These are phyloP conservation scores for Plasmodium sp. DNA, from an alignment of 169 alveolate genomes.

Conservation along the genomic window DNA sequence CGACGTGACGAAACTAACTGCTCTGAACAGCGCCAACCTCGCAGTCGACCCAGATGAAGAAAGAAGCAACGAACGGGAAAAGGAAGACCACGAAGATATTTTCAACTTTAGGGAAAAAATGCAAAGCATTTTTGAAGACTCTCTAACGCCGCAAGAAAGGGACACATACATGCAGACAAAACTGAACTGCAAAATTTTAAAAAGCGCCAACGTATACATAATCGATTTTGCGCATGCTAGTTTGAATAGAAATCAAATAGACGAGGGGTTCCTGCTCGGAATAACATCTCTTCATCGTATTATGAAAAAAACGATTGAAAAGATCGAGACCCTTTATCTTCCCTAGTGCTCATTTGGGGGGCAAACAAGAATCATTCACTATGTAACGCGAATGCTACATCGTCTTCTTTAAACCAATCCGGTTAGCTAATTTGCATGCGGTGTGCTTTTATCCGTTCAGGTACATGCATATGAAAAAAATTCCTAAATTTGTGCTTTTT, in stretches of 20 bases:
- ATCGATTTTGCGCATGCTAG: conserved; percentile 84
- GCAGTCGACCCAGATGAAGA: background rate
- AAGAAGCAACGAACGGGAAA: background rate
- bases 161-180: conserved; percentile 3
- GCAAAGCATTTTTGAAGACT: conserved; percentile 42
- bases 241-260: conserved; percentile 67
- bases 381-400: background rate
- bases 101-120: conserved; percentile 14
- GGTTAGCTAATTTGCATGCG: background rate
- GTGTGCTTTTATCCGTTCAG: background rate
- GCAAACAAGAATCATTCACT: background rate
- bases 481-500: background rate
- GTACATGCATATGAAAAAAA: background rate
- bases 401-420: background rate
- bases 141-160: conserved; percentile 36
- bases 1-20: background rate
- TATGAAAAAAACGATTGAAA: conserved; percentile 46
- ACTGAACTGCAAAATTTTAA: conserved; percentile 12
- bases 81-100: conserved; percentile 30
- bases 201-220: conserved; percentile 76
- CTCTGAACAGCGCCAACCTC: background rate
- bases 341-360: background rate
- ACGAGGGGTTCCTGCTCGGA: conserved; percentile 80
- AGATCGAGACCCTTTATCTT: background rate
- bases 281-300: conserved; percentile 57